Evolutionary conservation across 2,329 filamentous ascomycete species (phyloP), one percentile per base, ranked within the genome.

Genomic region (Fusarium domesticum): DNA sequence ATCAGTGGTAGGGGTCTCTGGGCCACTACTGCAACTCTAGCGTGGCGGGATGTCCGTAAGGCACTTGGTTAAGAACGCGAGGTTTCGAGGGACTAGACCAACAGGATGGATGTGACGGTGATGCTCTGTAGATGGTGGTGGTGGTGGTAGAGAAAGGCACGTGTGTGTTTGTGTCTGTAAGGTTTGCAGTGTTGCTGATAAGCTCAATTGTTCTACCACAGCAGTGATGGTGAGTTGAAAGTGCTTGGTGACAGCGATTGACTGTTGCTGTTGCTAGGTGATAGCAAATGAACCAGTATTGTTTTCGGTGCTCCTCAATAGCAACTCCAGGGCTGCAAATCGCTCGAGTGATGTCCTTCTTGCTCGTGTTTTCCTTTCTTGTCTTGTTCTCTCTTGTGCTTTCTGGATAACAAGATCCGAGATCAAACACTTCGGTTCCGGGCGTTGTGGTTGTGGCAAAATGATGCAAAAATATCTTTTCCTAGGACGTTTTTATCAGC

Each of bases 11-110:
- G 39, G 42, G 39, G 45, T 43, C 35, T 45, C 50, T 48, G 41
- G 48, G 46, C 52, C 51, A 47, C 47, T 51, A 56, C 55, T 60
- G 60, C 53, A 61, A 46, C 40, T 44, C 51, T 62, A 62, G 60
- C 53, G 60, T 45, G 48, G 60, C 60, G 60, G 60, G 56, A 62
- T 49, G 60, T 57, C 60, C 57, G 57, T 51, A 58, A 55, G 53
- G 47, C 51, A 37, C 59, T 48, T 34, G 42, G 35, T 56, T 53
- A 47, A 43, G 43, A 49, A 41, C 48, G 34, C 36, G 4, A 46
- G 42, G 33, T 51, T 39, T 43, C 38, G 42, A 42, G 38, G 46
- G 37, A 37, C 41, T 33, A 35, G 45, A 41, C 41, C 37, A 31
- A 32, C 30, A 28, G 23, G 28, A 36, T 28, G 19, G 18, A 39